These are phyloP conservation scores for Dalbergia cochinchinensis DNA, from an alignment of 306 rosid genomes.

Conservation along the genomic window DNA sequence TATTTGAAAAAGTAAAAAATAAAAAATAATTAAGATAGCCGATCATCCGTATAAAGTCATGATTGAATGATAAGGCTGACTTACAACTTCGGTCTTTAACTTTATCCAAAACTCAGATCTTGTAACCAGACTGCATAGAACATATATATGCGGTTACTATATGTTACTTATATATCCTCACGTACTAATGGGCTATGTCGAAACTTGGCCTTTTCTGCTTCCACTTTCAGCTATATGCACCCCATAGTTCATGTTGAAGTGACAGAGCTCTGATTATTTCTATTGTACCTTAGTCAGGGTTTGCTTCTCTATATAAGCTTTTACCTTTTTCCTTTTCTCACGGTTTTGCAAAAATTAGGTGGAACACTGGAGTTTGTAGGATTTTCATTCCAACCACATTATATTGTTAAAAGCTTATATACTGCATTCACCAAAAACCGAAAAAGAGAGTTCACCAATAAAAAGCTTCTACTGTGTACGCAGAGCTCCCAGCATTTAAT, in stretches of 20 bases:
- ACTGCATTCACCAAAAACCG: no score
- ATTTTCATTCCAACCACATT: constrained; percentile 40
- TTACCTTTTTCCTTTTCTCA: constrained; percentile 36
- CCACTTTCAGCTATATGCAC: constrained; percentile 49
- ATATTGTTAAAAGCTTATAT: constrained; percentile 19
- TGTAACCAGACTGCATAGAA: constrained; percentile 6
- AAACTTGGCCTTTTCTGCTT: constrained; percentile 53
- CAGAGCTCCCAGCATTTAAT: constrained; percentile 40
- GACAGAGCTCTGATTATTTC: constrained; percentile 25
- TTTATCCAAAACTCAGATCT: constrained; percentile 27
- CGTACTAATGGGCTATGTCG: constrained; percentile 19
- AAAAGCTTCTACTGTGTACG: neutral
- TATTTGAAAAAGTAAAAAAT: no score
- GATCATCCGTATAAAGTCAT: constrained; percentile 5
- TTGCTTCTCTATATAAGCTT: constrained; percentile 14
- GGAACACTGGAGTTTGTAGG: constrained; percentile 46
- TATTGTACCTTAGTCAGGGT: constrained; percentile 30
- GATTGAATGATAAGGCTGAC: constrained; percentile 23
- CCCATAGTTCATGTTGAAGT: constrained; percentile 44
- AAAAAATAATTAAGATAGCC: neutral
- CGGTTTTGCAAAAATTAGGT: constrained; percentile 46
- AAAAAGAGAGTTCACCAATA: no score
- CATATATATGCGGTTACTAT: no score
- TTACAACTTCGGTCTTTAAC: constrained; percentile 22
- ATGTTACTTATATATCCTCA: no score